These are phyloP conservation scores for Catharanthus roseus DNA, from an alignment of 257 asterid genomes.

Conservation along the genomic window DNA sequence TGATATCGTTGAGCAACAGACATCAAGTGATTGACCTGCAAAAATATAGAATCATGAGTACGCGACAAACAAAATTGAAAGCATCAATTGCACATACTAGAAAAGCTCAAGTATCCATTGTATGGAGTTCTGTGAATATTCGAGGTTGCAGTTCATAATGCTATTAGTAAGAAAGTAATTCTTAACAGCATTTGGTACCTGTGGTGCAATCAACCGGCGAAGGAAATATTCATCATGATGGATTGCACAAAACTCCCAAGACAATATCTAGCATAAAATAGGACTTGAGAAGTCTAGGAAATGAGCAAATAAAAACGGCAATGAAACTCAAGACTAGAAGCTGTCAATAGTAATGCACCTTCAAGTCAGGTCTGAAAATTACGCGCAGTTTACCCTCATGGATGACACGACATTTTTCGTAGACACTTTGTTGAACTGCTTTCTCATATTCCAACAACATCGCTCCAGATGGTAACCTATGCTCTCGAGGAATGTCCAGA, in stretches of 20 bases:
- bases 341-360: slow-evolving; percentile 35
- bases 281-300: neutral
- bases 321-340: neutral
- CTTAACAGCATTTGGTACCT: slow-evolving; percentile 33
- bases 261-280: slow-evolving; percentile 36
- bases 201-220: slow-evolving; percentile 37
- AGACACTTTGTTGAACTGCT: slow-evolving; percentile 41
- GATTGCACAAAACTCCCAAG: slow-evolving; percentile 59
- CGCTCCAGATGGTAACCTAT: slow-evolving; percentile 27
- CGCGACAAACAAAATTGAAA: neutral
- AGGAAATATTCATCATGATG: slow-evolving; percentile 51
- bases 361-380: slow-evolving; percentile 48
- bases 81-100: neutral
- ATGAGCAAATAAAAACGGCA: neutral
- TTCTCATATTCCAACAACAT: slow-evolving; percentile 44
- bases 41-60: neutral
- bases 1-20: slow-evolving; percentile 32
- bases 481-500: slow-evolving; percentile 43
- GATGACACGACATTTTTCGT: slow-evolving; percentile 39
- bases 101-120: neutral
- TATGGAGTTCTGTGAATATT: neutral
- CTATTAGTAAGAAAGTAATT: neutral
- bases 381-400: slow-evolving; percentile 61
- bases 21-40: slow-evolving; percentile 46
- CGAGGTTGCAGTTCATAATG: neutral